Percentiles rank a stretch among this genome's conserved stretches.
Evolutionary conservation across 2,329 filamentous ascomycete species (phyloP).

Genomic region (Microcera coccophila): DNA sequence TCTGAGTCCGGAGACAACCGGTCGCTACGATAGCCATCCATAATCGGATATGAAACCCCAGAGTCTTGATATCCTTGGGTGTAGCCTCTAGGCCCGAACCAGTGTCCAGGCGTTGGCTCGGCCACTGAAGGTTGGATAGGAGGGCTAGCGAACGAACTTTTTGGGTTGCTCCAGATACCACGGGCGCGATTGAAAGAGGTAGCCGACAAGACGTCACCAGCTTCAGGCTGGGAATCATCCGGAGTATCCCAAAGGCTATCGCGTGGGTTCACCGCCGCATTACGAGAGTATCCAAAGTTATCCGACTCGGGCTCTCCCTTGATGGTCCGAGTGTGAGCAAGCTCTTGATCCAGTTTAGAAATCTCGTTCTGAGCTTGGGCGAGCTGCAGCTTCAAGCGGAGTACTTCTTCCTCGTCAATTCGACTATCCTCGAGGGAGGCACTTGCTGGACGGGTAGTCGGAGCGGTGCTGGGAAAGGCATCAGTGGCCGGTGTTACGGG

Average conservation of each 20-base stretch:
- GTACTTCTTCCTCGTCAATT: conserved; percentile 53
- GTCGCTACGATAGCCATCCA: conserved; percentile 44
- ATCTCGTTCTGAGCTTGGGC: conserved; percentile 68
- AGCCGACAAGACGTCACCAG: conserved; percentile 50
- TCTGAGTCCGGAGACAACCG: conserved; percentile 49
- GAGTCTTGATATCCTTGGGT: conserved; percentile 42
- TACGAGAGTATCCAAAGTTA: conserved; percentile 17
- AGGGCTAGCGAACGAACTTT: conserved; percentile 36
- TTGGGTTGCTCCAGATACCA: conserved; percentile 54
- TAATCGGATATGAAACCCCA: conserved; percentile 28
- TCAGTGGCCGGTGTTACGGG: conserved; percentile 61
- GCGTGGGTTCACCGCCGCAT: conserved; percentile 22
- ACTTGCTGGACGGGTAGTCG: conserved; percentile 52
- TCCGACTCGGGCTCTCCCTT: conserved; percentile 46
- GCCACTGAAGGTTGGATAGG: conserved; percentile 35
- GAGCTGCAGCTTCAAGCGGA: conserved; percentile 67
- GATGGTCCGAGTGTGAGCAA: conserved; percentile 59
- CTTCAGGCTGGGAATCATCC: conserved; percentile 56
- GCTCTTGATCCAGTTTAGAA: conserved; percentile 66
- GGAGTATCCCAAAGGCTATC: conserved; percentile 50
- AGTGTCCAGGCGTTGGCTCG: conserved; percentile 37
- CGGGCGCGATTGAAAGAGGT: conserved; percentile 51
- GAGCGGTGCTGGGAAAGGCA: conserved; percentile 44
- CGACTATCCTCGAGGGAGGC: conserved; percentile 42
- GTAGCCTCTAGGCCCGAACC: conserved; percentile 43